Evolutionary conservation across 2,329 filamentous ascomycete genomes (phyloP).

Genomic region (Herpotrichia juniperi): DNA sequence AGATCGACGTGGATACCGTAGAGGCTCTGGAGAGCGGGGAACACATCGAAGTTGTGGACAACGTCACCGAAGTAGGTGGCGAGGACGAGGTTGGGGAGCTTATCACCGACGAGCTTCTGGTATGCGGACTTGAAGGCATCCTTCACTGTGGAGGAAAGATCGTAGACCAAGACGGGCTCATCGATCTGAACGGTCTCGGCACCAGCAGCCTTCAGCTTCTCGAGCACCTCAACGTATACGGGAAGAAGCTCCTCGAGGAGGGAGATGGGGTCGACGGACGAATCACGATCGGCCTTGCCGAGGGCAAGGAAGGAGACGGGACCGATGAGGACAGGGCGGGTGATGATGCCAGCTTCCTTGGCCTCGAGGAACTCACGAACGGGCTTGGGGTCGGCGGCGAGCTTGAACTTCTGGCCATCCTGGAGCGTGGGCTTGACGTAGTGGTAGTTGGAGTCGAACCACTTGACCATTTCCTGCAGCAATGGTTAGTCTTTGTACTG

Average conservation of each 20-base stretch:
- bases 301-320: constrained; percentile 98
- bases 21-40: constrained; percentile 74
- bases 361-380: constrained; percentile 94
- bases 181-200: constrained; percentile 98
- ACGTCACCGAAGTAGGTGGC: constrained; percentile 99
- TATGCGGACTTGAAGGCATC: constrained; percentile 97
- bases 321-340: constrained; percentile 92
- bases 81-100: constrained; percentile 85
- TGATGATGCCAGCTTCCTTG: constrained; percentile 93
- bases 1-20: constrained; percentile 93
- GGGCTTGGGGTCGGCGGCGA: constrained; percentile 86
- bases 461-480: constrained; percentile 94
- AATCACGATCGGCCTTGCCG: constrained; percentile 96
- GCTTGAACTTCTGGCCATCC: constrained; percentile 95
- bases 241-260: constrained; percentile 92
- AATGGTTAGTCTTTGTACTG: constrained; percentile 28
- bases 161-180: constrained; percentile 95
- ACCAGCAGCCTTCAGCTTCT: constrained; percentile 93
- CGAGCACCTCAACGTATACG: constrained; percentile 90
- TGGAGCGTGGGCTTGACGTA: constrained; percentile 99
- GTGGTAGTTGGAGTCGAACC: constrained; percentile 99
- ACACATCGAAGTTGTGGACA: constrained; percentile 95
- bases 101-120: constrained; percentile 81
- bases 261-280: constrained; percentile 90
- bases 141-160: constrained; percentile 89